Conservation (phyloP, 768 basidiomycete genomes). For the Tubosaeta brunneosetosa region DNA sequence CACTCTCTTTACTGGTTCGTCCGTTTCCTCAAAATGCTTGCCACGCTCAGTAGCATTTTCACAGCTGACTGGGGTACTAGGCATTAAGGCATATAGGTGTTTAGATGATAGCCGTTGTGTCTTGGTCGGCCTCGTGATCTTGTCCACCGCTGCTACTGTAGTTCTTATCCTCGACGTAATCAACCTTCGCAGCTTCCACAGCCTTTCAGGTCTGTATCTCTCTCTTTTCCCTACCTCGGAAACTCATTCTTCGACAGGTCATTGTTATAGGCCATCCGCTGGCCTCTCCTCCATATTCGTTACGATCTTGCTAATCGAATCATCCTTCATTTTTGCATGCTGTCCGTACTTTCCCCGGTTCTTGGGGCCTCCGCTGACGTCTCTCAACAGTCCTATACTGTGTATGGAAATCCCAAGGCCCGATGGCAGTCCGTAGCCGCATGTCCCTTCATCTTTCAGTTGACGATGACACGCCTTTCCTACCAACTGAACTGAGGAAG, state of each 20-base stretch:
- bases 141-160: slow-evolving; percentile 40
- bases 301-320: slow-evolving; percentile 47
- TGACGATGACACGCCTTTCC: slow-evolving; percentile 32
- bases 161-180: slow-evolving; percentile 42
- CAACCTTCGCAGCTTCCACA: slow-evolving; percentile 35
- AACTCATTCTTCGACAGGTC: slow-evolving; percentile 32
- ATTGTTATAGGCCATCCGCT: slow-evolving; percentile 38
- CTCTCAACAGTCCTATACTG: slow-evolving; percentile 46
- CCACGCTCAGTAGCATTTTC: not conserved
- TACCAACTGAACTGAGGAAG: slow-evolving; percentile 7
- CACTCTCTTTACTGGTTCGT: slow-evolving; percentile 39
- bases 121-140: slow-evolving; percentile 36
- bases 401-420: slow-evolving; percentile 48
- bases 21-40: not conserved
- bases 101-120: slow-evolving; percentile 56
- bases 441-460: slow-evolving; percentile 48
- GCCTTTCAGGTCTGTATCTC: slow-evolving; percentile 42
- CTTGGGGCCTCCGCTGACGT: slow-evolving; percentile 5
- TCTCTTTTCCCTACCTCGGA: not conserved
- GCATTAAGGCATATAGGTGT: slow-evolving; percentile 64
- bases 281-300: slow-evolving; percentile 39
- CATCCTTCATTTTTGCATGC: slow-evolving; percentile 55
- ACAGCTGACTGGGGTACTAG: slow-evolving; percentile 60
- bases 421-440: slow-evolving; percentile 49
- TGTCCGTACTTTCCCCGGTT: slow-evolving; percentile 38